Evolutionary conservation across 495 filamentous ascomycete genomes (phyloP), one percentile per base, ranked within the genome.

Genomic region (Neurospora tetrasperma): DNA sequence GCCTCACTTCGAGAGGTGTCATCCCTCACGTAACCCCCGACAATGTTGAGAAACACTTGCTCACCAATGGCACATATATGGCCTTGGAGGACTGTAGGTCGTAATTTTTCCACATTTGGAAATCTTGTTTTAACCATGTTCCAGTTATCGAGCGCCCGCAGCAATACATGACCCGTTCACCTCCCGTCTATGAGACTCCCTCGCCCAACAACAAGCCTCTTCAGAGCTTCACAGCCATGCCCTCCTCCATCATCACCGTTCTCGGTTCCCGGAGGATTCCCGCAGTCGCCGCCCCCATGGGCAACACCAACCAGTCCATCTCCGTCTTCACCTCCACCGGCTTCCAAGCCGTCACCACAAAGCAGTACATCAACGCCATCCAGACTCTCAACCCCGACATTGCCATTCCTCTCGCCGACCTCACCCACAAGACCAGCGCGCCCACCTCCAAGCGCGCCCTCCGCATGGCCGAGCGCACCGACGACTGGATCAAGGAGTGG

Each of bases 21-120:
- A 83, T 98, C 40, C 93, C 96, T 31, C 96, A 99, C 82, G 82
- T 99, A 70, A 89, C 94, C 18, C 95, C 93, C 71, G 96, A 99
- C 84, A 90, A 91, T 75, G 82, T 95, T 74, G 80, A 82, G 38
- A 88, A 89, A 43, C 86, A 91, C 74, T 89, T 90, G 8, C 77
- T 87, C 7, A 84, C 94, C 54, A 82, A 81, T 23, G 92, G 91
- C 69, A 84, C 93, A 35, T 97, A 95, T 80, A 84, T 94, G 72
- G 93, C 92, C 14, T 81, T 98, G 14, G 96, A 99, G 86, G 96
- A 99, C 81, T 99, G 96, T 98, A 83, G 83, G 91, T 39, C 23
- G 44, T 72, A 9, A 5, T 39, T 14, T 72, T 77, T 81, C 72
- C 78, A 72, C n/a, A 5, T 12, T 2, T 54, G 10, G 10, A 38